These are phyloP conservation scores for Golubevia sp. DNA, from an alignment of 1,284 basidiomycete genomes.

Conservation along the genomic window DNA sequence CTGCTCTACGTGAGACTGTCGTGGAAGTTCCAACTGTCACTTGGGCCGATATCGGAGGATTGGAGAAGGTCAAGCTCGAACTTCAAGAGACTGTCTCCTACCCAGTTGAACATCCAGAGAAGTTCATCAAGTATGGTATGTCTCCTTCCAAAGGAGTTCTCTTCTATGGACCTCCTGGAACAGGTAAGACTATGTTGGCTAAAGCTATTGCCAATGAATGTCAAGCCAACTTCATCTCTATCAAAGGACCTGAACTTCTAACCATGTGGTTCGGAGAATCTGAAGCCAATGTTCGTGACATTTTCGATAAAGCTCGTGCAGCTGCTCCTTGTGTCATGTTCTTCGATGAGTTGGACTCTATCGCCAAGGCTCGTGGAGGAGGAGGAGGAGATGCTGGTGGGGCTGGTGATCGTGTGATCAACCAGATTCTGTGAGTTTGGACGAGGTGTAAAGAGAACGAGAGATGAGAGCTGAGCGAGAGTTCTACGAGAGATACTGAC, in stretches of 20 bases:
- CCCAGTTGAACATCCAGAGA: constrained; percentile 99
- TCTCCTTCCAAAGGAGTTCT: constrained; percentile 97
- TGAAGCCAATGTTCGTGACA: constrained; percentile 97
- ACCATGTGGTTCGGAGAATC: constrained; percentile 99
- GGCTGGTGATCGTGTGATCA: constrained; percentile 94
- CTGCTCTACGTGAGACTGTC: constrained; percentile 91
- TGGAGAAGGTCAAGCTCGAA: constrained; percentile 99
- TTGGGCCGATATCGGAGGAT: constrained; percentile 98
- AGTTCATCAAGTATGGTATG: constrained; percentile 99
- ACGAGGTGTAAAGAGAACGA: no score
- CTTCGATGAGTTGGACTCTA: constrained; percentile 99
- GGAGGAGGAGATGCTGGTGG: constrained; percentile 85
- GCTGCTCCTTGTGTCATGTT: constrained; percentile 99
- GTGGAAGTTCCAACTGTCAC: constrained; percentile 94
- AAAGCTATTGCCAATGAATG: constrained; percentile 99
- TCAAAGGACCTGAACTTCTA: constrained; percentile 88
- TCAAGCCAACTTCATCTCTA: constrained; percentile 97
- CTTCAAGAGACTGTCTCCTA: constrained; percentile 99
- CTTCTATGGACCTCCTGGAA: constrained; percentile 96
- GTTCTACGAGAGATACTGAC: constrained; percentile 31
- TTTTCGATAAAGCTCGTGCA: constrained; percentile 98
- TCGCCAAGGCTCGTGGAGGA: constrained; percentile 91
- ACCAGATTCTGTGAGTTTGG: constrained; percentile 73
- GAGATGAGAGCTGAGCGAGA: no score
- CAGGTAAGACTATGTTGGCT: constrained; percentile 91